Conservation (phyloP, 2,329 filamentous ascomycete genomes). For the Aspergillus ochraceoroseus region DNA sequence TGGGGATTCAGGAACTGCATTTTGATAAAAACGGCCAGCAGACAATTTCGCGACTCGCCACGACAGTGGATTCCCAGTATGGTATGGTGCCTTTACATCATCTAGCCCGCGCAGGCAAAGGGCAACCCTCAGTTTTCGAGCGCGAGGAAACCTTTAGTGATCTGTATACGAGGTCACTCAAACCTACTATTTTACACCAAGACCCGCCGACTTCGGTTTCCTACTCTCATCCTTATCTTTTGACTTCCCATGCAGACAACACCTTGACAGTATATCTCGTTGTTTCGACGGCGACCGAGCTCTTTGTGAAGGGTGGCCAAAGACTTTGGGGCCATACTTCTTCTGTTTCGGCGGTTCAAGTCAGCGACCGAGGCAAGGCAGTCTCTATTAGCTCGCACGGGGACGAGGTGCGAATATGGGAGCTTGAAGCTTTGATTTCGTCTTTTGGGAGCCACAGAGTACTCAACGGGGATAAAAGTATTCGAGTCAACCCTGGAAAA, state of each 20-base stretch:
- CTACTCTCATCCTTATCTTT: constrained; percentile 77
- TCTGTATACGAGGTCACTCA: constrained; percentile 14
- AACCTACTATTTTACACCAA: constrained; percentile 34
- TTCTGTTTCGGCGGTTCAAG: constrained; percentile 77
- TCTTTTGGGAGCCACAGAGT: constrained; percentile 44
- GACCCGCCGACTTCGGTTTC: constrained; percentile 59
- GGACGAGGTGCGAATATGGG: constrained; percentile 79
- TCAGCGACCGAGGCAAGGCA: constrained; percentile 78
- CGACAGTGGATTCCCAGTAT: constrained; percentile 40
- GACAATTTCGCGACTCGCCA: constrained; percentile 37
- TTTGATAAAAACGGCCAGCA: constrained; percentile 51
- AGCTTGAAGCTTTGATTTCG: constrained; percentile 67
- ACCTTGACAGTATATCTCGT: constrained; percentile 79
- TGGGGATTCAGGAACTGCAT: constrained; percentile 85
- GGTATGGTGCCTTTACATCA: constrained; percentile 20
- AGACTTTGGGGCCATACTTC: constrained; percentile 90
- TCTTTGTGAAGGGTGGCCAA: constrained; percentile 68
- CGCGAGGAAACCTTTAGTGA: constrained; percentile 26
- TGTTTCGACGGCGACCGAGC: constrained; percentile 60
- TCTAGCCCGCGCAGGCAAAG: constrained; percentile 11
- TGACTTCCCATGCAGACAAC: constrained; percentile 80
- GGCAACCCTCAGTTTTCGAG: constrained; percentile 14
- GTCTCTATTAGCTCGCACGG: constrained; percentile 82
- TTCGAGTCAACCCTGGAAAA: constrained; percentile 48
- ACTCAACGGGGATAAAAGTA: constrained; percentile 49